Evolutionary conservation across 352 stramenopile genomes (phyloP), one percentile per base, ranked within the genome.

Genomic region (Phytophthora pisi): DNA sequence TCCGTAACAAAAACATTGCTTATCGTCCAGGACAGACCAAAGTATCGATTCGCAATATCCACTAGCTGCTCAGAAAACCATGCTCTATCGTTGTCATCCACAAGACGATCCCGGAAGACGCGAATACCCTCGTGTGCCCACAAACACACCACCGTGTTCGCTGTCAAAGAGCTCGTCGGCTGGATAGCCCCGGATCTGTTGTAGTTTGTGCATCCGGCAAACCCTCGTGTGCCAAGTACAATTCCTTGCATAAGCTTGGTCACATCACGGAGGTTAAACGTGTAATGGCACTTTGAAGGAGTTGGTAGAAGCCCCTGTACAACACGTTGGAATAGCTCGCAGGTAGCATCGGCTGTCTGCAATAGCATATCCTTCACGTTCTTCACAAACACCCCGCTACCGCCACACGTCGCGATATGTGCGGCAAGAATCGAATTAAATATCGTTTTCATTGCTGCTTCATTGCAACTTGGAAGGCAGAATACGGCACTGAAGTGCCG

Each of bases 31-130:
- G 81, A 74, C 6, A 95, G 62, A 3, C 84, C 74, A 51, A 98
- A 92, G 0, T 66, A 54, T 34, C 71, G 62, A 18, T 91, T 91
- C 2, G 82, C 68, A 9, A 97, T 68, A 36, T 77, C 53, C 3
- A 97, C 69, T 0, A 97, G 76, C 28, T 95, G 77, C 23, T 95
- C 77, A 0, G 89, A 92, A 58, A 98, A 91, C 88, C 91, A 97
- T 24, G 66, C 53, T 62, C 96, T 89, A 56, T 98, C 95, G 3
- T 57, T 60, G 3, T 75, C 77, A 15, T 92, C 91, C 38, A 95
- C 87, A 3, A 98, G 66, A 7, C 95, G 92, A 64, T 98, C 95
- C 16, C 96, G 90, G 56, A 98, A 98, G 2, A 98, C 93, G 2
- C 95, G 78, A 60, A 93, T 84, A 31, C 71, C 85, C 63, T 98